These are phyloP conservation scores for Umbilicus rupestris DNA, from an alignment of 164 flowering plant genomes.

Conservation along the genomic window DNA sequence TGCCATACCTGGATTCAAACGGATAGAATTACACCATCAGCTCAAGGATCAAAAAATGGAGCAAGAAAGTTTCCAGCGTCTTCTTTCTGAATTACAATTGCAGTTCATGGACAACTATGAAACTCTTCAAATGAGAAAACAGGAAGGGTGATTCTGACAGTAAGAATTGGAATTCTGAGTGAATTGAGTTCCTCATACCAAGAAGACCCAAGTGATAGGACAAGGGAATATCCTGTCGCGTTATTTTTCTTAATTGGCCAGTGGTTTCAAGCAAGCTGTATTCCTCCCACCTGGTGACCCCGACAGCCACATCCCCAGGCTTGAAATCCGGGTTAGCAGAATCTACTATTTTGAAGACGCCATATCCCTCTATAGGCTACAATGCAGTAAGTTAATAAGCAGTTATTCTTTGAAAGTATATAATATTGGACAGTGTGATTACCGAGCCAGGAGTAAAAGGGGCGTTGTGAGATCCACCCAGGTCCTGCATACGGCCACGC, in stretches of 20 bases:
- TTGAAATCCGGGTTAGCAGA: constrained; percentile 55
- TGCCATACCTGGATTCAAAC: constrained; percentile 43
- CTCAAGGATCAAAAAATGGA: too few relatives aligned
- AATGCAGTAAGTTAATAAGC: neutral
- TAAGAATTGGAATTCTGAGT: too few relatives aligned
- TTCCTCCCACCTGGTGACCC: constrained; percentile 81
- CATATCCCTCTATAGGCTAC: constrained; percentile 66
- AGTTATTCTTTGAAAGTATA: neutral
- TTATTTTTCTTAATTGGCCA: constrained; percentile 44
- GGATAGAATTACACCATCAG: neutral
- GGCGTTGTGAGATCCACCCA: constrained; percentile 30
- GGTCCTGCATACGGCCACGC: constrained; percentile 43
- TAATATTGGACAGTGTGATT: neutral
- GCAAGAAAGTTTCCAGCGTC: too few relatives aligned
- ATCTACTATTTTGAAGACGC: constrained; percentile 54
- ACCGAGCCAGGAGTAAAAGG: constrained; percentile 49
- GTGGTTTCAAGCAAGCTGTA: constrained; percentile 39
- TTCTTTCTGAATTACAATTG: too few relatives aligned
- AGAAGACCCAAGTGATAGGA: constrained; percentile 71
- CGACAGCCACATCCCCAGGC: constrained; percentile 51
- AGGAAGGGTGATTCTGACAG: too few relatives aligned
- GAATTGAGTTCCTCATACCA: too few relatives aligned
- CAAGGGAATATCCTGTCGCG: constrained; percentile 44
- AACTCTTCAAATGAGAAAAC: too few relatives aligned
- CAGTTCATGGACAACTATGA: too few relatives aligned